A percentile compares a stretch with the other conserved stretches of the same genome.
Evolutionary conservation across 306 rosid species (phyloP).

Genomic region (Betula pendula): DNA sequence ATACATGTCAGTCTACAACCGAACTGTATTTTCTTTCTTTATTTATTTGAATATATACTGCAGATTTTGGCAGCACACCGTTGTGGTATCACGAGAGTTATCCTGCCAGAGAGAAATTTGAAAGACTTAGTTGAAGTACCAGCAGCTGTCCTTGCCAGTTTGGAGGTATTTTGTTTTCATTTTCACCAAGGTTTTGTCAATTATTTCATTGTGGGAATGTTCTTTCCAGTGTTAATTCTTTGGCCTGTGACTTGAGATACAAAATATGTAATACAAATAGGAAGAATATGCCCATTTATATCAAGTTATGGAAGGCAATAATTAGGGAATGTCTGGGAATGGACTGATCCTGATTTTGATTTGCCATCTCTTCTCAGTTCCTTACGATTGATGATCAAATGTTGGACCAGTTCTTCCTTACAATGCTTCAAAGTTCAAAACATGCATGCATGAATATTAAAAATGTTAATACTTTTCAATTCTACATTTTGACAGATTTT

Average conservation of each 20-base stretch:
- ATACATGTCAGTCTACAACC: background rate
- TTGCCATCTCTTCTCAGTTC: background rate
- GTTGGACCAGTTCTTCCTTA: background rate
- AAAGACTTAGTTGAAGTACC: conserved; percentile 96
- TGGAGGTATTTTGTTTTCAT: conserved; percentile 64
- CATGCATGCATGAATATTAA: background rate
- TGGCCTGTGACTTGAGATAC: background rate
- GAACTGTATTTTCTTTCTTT: background rate
- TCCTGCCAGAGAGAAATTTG: conserved; percentile 90
- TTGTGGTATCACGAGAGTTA: conserved; percentile 81
- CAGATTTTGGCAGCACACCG: conserved; percentile 98
- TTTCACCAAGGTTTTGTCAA: conserved; percentile 11
- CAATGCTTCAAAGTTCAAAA: background rate
- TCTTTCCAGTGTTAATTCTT: background rate
- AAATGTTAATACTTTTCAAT: background rate
- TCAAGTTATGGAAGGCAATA: background rate
- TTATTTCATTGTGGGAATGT: background rate
- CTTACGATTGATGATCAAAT: background rate
- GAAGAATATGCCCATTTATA: background rate
- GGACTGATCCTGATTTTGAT: background rate
- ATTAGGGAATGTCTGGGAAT: background rate
- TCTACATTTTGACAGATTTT: conserved; percentile 41
- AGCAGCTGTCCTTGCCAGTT: conserved; percentile 63
- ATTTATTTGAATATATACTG: conserved; percentile 26
- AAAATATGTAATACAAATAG: background rate